These are phyloP conservation scores for Seiridium cupressi DNA, from an alignment of 2,329 filamentous ascomycete genomes.

Conservation along the genomic window DNA sequence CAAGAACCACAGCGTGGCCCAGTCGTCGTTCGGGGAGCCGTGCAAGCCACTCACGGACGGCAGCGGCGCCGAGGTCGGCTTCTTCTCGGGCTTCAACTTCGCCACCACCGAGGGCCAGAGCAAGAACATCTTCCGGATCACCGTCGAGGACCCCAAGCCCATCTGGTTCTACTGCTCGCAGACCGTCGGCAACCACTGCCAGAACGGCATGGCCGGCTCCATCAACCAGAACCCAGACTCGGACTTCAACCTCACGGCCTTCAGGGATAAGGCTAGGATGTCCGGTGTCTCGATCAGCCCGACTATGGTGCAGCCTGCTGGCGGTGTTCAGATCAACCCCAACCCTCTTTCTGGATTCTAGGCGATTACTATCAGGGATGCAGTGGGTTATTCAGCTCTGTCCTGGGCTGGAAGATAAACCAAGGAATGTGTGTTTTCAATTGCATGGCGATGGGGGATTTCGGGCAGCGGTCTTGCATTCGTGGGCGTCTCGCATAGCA, in stretches of 20 bases:
- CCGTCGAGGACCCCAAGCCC: slow-evolving; percentile 7
- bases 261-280: slow-evolving; percentile 33
- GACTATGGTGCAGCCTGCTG: slow-evolving; percentile 28
- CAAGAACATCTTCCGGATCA: slow-evolving; percentile 7
- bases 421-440: background rate
- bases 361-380: background rate
- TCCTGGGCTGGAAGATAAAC: no score
- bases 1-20: slow-evolving; percentile 47
- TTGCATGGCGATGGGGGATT: slow-evolving; percentile 1
- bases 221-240: slow-evolving; percentile 26
- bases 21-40: slow-evolving; percentile 37
- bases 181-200: slow-evolving; percentile 16
- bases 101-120: background rate
- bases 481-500: background rate
- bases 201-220: slow-evolving; percentile 11
- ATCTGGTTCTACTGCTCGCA: slow-evolving; percentile 12
- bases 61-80: background rate
- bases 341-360: slow-evolving; percentile 4
- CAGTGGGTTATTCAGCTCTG: no score
- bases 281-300: slow-evolving; percentile 30
- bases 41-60: slow-evolving; percentile 25
- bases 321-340: slow-evolving; percentile 13
- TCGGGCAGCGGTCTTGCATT: background rate
- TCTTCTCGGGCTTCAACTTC: slow-evolving; percentile 12
- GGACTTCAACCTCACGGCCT: slow-evolving; percentile 33